These are phyloP conservation scores for Phlyctochytrium bullatum DNA, from an alignment of 192 early-diverging fungal genomes.

Conservation along the genomic window DNA sequence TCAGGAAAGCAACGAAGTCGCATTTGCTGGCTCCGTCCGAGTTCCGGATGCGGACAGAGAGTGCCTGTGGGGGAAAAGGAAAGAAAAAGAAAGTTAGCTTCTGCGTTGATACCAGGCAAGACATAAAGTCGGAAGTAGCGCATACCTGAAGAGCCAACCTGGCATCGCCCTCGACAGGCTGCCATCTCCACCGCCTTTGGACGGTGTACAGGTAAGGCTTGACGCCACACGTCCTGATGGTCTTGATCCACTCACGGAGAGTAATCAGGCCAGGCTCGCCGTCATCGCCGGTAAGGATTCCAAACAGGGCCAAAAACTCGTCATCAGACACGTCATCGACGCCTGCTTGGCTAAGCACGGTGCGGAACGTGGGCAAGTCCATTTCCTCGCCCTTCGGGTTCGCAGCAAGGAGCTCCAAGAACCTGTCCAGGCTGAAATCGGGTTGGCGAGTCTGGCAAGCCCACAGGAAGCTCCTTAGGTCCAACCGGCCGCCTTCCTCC, in stretches of 20 bases:
- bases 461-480: neutral
- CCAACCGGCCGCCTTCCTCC: neutral
- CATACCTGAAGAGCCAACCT: too few relatives aligned
- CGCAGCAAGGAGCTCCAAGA: neutral
- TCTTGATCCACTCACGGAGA: slow-evolving; percentile 10
- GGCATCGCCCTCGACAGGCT: neutral
- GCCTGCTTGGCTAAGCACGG: slow-evolving; percentile 2
- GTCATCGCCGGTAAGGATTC: slow-evolving; percentile 14
- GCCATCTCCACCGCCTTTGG: slow-evolving; percentile 12
- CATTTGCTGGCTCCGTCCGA: too few relatives aligned
- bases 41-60: too few relatives aligned
- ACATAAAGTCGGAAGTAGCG: too few relatives aligned
- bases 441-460: neutral
- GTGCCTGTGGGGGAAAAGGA: too few relatives aligned
- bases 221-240: slow-evolving; percentile 5
- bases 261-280: slow-evolving; percentile 7
- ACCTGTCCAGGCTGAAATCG: neutral
- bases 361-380: neutral
- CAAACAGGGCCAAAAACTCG: slow-evolving; percentile 16
- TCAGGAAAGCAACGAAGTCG: too few relatives aligned
- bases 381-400: neutral
- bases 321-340: slow-evolving; percentile 15
- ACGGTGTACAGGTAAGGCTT: slow-evolving; percentile 11
- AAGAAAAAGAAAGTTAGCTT: too few relatives aligned
- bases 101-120: too few relatives aligned